A percentile compares a stretch with the other conserved stretches of the same genome.
Evolutionary conservation across 371 early-diverging fungal genomes (phyloP).

Genomic region (Apophysomyces trapeziformis): DNA sequence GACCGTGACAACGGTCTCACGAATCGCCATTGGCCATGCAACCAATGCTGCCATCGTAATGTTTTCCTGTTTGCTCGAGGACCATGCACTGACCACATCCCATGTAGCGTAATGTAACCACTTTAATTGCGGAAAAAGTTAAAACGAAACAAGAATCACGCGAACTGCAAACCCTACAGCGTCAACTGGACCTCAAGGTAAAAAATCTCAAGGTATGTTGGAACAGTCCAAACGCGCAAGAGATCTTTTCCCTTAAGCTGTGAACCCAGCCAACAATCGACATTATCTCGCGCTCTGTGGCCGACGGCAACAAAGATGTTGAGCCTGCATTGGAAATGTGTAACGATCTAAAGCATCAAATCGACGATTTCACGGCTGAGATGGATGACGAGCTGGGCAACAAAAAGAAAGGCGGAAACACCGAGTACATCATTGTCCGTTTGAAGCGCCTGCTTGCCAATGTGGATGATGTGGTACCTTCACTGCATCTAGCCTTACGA

Average conservation of each 20-base stretch:
- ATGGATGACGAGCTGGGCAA: constrained; percentile 21
- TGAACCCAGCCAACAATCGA: constrained; percentile 71
- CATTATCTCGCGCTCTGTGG: constrained; percentile 65
- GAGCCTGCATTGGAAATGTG: constrained; percentile 69
- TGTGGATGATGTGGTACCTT: constrained; percentile 72
- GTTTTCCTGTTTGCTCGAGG: background rate
- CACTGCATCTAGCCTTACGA: constrained; percentile 55
- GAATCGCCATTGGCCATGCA: constrained; percentile 74
- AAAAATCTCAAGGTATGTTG: constrained; percentile 49
- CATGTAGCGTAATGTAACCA: constrained; percentile 56
- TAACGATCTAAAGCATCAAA: constrained; percentile 57
- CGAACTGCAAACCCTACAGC: constrained; percentile 39
- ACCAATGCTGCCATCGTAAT: constrained; percentile 66
- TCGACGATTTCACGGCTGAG: constrained; percentile 53
- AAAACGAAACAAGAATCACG: constrained; percentile 35
- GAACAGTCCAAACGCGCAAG: constrained; percentile 12
- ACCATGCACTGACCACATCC: background rate
- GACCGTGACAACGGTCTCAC: constrained; percentile 74
- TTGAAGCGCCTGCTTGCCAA: constrained; percentile 52
- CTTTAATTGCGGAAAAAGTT: constrained; percentile 52
- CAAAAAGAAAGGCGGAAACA: constrained; percentile 5
- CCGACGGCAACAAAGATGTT: constrained; percentile 67
- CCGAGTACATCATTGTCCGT: constrained; percentile 31
- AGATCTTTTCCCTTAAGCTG: constrained; percentile 3
- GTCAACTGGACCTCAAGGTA: constrained; percentile 49